Base-by-base conservation (phyloP, 2,329 filamentous ascomycete genomes). In the Pseudogymnoascus sp. region DNA sequence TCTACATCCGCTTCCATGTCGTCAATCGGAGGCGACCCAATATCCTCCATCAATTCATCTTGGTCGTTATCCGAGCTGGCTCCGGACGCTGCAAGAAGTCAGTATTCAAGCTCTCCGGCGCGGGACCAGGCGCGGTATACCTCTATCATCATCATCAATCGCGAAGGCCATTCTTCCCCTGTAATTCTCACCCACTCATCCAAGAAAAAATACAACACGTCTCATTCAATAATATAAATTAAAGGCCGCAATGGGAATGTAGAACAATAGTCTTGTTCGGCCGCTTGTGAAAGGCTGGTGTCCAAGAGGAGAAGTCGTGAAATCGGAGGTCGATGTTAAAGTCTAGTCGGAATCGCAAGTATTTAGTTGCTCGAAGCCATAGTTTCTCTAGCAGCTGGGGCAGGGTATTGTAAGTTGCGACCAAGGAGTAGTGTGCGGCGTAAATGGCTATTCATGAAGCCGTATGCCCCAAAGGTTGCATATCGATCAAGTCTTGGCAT, bases 31-130 rank as follows among this genome's bases (percentile, higher is more conserved):
- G 68, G 67, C 42, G 74, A 71, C 42, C 75, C 75, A 23, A 68
- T 73, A 68, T 77, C 75, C 62, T 85, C 82, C 80, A 85, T 84
- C 37, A 82, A 76, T 69, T 85, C 82, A 68, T 86, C 83, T 63
- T 78, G 78, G 62, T 84, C 82, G 67, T 80, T 79, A 33, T 80
- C 79, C 21, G 78, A 80, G 68, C 77, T 78, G 35, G 71, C 76
- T 66, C 77, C 78, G 23, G 75, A 77, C 14, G 67, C 70, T 73
- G 56, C 28, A n/a, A 62, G 56, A 59, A 53, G 53, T 67, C 62
- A 68, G 62, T 18, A 16, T 33, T 59, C 12, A 59, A 25, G 14
- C 40, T 35, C 40, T 50, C 16, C 2, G 5, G 14, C 8, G 6
- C 38, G 21, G 14, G 12, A 16, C 12, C 16, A 25, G 50, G 25